phyloP scores from a whole-genome alignment of 1,139 yeast species.

The Meyerozyma smithsonii region DNA sequence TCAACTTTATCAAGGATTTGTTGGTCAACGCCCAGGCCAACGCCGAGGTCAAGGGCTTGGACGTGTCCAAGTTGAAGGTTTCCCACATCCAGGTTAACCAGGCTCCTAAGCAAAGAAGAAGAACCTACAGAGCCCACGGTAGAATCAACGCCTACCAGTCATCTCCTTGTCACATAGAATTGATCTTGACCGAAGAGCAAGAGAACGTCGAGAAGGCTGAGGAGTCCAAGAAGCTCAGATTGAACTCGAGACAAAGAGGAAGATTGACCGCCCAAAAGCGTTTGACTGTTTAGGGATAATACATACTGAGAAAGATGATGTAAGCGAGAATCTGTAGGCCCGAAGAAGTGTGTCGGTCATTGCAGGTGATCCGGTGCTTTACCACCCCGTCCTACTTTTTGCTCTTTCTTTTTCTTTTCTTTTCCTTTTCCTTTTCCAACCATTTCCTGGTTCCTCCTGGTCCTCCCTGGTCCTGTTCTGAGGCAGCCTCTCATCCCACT shows the following conservation, averaged over 20 bases:
- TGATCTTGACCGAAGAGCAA: constrained; percentile 91
- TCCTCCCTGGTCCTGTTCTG: too few species aligned
- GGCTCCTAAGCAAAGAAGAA: constrained; percentile 99
- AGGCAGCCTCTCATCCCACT: too few species aligned
- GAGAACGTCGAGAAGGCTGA: constrained; percentile 92
- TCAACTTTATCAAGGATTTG: constrained; percentile 90
- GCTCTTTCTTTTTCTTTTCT: background rate
- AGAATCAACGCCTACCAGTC: constrained; percentile 99
- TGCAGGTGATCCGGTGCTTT: too few species aligned
- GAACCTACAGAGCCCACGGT: constrained; percentile 99
- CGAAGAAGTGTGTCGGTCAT: too few species aligned
- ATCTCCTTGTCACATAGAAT: constrained; percentile 98
- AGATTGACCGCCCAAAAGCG: constrained; percentile 83
- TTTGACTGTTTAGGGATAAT: constrained; percentile 23
- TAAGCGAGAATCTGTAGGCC: too few species aligned
- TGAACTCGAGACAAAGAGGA: constrained; percentile 89
- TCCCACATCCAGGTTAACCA: constrained; percentile 99
- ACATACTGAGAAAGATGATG: background rate
- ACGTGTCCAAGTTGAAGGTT: constrained; percentile 86
- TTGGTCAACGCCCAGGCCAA: constrained; percentile 97
- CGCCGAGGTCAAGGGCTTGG: constrained; percentile 99
- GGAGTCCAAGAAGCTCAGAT: constrained; percentile 77
- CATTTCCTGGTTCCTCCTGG: background rate
- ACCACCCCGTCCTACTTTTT: too few species aligned
- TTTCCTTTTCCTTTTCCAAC: background rate